Evolutionary conservation across 2,329 filamentous ascomycete species (phyloP).

Genomic region (Pseudogymnoascus sp.): DNA sequence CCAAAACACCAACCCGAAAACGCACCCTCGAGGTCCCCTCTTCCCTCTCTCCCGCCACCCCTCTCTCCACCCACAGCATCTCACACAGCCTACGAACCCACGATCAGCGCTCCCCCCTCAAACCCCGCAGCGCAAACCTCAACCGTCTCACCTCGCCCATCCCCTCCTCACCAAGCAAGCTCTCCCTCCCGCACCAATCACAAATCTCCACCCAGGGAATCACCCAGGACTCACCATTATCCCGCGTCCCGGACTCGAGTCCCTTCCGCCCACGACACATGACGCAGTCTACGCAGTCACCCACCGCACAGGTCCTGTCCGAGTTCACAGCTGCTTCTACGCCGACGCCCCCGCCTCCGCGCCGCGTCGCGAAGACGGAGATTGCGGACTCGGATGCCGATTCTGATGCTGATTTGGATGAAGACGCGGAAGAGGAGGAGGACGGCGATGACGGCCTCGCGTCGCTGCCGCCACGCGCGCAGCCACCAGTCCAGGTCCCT

Average conservation of each 20-base stretch:
- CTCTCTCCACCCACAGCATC: not conserved
- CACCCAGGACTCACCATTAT: not conserved
- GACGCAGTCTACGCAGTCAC: not conserved
- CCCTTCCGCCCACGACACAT: not conserved
- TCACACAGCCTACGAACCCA: not conserved
- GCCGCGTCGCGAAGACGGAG: not conserved
- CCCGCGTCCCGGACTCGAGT: not conserved
- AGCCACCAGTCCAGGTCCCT: not conserved
- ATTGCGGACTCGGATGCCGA: not conserved
- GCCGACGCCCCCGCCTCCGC: not conserved
- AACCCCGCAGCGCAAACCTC: not conserved
- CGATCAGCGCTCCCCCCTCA: not conserved
- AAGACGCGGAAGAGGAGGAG: not conserved
- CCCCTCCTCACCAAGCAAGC: not conserved
- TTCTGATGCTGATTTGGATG: not conserved
- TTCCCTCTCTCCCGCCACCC: slow-evolving; percentile 4
- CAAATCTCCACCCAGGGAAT: not conserved
- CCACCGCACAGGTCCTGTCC: not conserved
- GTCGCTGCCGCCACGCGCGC: not conserved
- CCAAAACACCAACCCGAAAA: slow-evolving; percentile 1
- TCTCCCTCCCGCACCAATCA: not conserved
- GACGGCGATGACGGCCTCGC: not conserved
- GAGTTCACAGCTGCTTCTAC: not conserved
- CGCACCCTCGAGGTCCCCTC: not conserved
- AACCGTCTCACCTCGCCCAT: not conserved